phyloP scores from a whole-genome alignment of 2,329 filamentous ascomycete genomes.

The Alternaria burnsii region DNA sequence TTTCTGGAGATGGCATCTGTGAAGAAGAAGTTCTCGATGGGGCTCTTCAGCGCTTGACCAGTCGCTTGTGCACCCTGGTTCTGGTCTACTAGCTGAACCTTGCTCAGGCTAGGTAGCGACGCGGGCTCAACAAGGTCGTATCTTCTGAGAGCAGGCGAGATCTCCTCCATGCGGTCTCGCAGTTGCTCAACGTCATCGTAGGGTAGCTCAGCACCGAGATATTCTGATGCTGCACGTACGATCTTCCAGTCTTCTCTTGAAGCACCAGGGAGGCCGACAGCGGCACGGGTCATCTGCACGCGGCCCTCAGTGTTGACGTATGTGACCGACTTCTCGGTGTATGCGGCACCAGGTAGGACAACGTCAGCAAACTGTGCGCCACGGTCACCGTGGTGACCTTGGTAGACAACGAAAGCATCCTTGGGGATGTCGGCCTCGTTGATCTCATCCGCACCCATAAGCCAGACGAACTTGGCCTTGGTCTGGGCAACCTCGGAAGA shows the following conservation, averaged over 20 bases:
- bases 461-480: constrained; percentile 94
- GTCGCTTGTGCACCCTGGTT: constrained; percentile 86
- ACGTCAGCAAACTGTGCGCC: constrained; percentile 94
- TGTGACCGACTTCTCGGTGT: constrained; percentile 95
- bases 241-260: constrained; percentile 99
- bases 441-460: constrained; percentile 94
- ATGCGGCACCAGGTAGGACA: constrained; percentile 90
- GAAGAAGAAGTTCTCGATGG: constrained; percentile 97
- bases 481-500: constrained; percentile 83
- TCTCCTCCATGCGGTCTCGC: constrained; percentile 92
- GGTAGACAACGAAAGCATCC: constrained; percentile 96
- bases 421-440: constrained; percentile 86
- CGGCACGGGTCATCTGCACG: constrained; percentile 90
- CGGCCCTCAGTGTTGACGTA: constrained; percentile 98
- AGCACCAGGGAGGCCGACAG: constrained; percentile 87
- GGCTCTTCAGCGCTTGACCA: constrained; percentile 79
- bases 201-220: constrained; percentile 83
- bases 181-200: constrained; percentile 93
- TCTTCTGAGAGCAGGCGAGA: constrained; percentile 85
- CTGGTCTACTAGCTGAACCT: constrained; percentile 93
- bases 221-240: constrained; percentile 89
- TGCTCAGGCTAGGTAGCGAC: constrained; percentile 76
- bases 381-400: constrained; percentile 95
- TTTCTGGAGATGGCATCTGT: constrained; percentile 97
- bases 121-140: constrained; percentile 92